These are phyloP conservation scores for Blumeria graminis DNA, from an alignment of 2,329 filamentous ascomycete species.

Conservation along the genomic window DNA sequence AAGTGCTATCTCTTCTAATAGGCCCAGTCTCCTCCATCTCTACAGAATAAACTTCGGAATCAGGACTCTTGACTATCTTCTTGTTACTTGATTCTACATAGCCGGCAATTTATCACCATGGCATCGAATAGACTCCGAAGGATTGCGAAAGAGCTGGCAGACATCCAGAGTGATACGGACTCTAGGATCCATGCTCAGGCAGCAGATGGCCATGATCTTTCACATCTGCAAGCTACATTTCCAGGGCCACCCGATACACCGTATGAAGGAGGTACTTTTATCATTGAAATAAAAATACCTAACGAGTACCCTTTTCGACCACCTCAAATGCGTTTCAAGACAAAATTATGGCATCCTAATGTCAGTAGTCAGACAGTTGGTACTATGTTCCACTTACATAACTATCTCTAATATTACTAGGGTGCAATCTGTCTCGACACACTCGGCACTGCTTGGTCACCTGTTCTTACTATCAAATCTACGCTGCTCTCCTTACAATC, in stretches of 20 bases:
- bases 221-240: constrained; percentile 63
- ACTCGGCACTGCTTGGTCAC: constrained; percentile 72
- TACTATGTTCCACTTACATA: constrained; percentile 6
- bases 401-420: constrained; percentile 22
- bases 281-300: constrained; percentile 70
- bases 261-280: constrained; percentile 66
- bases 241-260: constrained; percentile 76
- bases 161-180: constrained; percentile 48
- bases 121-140: constrained; percentile 20
- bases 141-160: constrained; percentile 51
- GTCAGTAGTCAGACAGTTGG: constrained; percentile 78
- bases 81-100: neutral
- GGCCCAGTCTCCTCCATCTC: too few species aligned
- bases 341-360: constrained; percentile 93
- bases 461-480: constrained; percentile 88
- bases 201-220: constrained; percentile 39
- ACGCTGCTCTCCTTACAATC: constrained; percentile 83
- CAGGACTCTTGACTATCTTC: too few species aligned
- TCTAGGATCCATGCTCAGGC: constrained; percentile 54
- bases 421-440: constrained; percentile 95
- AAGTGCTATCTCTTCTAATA: too few species aligned
- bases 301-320: constrained; percentile 82
- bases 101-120: constrained; percentile 6
- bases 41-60: too few species aligned
- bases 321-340: constrained; percentile 74